These are phyloP conservation scores for Acanthamoeba triangularis DNA, from an alignment of 208 protist species.

Conservation along the genomic window DNA sequence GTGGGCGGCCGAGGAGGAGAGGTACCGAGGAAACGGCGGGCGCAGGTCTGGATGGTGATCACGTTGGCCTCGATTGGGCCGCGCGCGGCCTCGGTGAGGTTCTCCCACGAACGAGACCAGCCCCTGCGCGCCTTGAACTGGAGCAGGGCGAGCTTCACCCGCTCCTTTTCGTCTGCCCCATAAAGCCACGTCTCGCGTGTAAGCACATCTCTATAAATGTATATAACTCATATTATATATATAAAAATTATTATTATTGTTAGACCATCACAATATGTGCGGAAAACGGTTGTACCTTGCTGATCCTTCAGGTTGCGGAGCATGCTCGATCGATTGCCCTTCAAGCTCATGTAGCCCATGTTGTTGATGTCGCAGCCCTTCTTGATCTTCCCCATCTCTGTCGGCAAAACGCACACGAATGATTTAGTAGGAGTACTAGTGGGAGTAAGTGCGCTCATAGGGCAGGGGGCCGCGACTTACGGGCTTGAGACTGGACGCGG, in stretches of 20 bases:
- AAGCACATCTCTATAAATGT: no score
- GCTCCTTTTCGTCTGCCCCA: slow-evolving; percentile 9
- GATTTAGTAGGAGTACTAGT: not conserved
- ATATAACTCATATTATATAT: not conserved
- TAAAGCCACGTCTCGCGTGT: no score
- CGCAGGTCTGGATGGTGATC: slow-evolving; percentile 12
- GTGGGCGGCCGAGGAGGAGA: not conserved
- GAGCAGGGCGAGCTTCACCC: not conserved
- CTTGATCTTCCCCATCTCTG: slow-evolving; percentile 5
- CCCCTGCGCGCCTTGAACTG: not conserved
- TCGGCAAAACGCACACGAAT: not conserved
- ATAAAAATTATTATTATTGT: not conserved
- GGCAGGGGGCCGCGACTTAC: not conserved
- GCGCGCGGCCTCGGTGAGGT: not conserved
- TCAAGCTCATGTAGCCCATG: not conserved
- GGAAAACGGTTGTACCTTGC: not conserved
- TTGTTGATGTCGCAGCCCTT: not conserved
- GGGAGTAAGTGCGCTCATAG: no score
- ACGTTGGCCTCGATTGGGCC: slow-evolving; percentile 3
- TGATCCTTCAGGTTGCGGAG: not conserved
- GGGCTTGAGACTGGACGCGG: slow-evolving; percentile 13
- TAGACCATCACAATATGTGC: not conserved
- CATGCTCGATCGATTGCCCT: not conserved
- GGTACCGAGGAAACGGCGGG: slow-evolving; percentile 33
- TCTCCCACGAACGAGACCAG: slow-evolving; percentile 35